These are phyloP conservation scores for Dryadomyces quercus-mongolicae DNA, from an alignment of 2,329 filamentous ascomycete species.

Conservation along the genomic window DNA sequence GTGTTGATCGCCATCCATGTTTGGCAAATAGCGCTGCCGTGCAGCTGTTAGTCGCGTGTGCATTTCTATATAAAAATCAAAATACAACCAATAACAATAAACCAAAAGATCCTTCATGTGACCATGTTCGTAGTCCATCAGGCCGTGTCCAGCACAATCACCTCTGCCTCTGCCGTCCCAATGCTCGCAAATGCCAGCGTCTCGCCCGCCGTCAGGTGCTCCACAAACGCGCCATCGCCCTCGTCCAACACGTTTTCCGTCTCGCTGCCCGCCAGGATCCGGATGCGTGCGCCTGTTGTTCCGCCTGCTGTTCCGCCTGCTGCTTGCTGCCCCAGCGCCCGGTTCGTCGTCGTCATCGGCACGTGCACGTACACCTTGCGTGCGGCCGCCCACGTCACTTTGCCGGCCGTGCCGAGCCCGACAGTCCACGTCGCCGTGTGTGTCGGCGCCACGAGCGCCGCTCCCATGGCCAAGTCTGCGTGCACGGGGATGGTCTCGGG, in stretches of 20 bases:
- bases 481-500: slow-evolving; percentile 68
- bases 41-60: no score
- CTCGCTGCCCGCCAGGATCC: slow-evolving; percentile 47
- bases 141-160: slow-evolving; percentile 54
- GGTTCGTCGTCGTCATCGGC: slow-evolving; percentile 47
- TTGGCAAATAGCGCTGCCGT: no score
- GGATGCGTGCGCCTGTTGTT: slow-evolving; percentile 55
- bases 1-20: no score
- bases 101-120: not conserved
- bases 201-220: slow-evolving; percentile 51
- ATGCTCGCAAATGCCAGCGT: slow-evolving; percentile 53
- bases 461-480: slow-evolving; percentile 73
- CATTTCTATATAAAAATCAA: not conserved
- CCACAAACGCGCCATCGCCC: slow-evolving; percentile 52
- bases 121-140: slow-evolving; percentile 15
- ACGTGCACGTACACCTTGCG: slow-evolving; percentile 73
- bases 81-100: not conserved
- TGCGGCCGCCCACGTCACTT: slow-evolving; percentile 35
- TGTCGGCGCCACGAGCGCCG: slow-evolving; percentile 56
- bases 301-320: no score
- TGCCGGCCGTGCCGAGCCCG: slow-evolving; percentile 46
- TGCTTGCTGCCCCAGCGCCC: no score
- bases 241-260: slow-evolving; percentile 47
- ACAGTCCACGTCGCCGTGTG: slow-evolving; percentile 51
- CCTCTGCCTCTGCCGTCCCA: slow-evolving; percentile 56